Percentiles rank a stretch among this genome's conserved stretches.
These are phyloP conservation scores for Fraxinus cuspidata DNA, from an alignment of 257 asterid species.

Conservation along the genomic window DNA sequence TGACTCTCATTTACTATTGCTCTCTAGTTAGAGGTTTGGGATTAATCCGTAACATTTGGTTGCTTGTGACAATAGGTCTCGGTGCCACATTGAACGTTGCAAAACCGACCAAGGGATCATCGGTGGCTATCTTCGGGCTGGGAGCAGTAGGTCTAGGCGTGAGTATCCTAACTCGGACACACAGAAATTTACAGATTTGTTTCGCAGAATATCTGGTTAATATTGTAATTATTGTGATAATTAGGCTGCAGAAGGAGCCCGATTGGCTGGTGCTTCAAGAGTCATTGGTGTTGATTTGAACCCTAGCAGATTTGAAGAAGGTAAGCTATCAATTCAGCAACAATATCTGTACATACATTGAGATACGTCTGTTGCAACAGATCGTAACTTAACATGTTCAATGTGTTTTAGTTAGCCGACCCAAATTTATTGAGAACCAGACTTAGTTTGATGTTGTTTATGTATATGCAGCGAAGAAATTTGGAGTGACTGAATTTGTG, in stretches of 20 bases:
- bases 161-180: conserved; percentile 29
- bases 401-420: too few species aligned
- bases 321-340: conserved; percentile 19
- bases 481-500: conserved; percentile 50
- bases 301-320: conserved; percentile 39
- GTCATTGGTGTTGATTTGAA: conserved; percentile 58
- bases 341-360: not conserved
- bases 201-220: not conserved
- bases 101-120: conserved; percentile 69
- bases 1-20: too few species aligned
- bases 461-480: conserved; percentile 36
- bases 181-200: not conserved
- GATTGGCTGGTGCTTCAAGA: conserved; percentile 57
- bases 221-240: not conserved
- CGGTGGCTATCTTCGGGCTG: conserved; percentile 75
- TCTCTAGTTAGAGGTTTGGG: not conserved
- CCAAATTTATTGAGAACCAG: not conserved
- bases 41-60: not conserved
- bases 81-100: conserved; percentile 86
- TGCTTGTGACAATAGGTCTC: conserved; percentile 42
- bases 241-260: conserved; percentile 71
- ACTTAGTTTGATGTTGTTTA: not conserved
- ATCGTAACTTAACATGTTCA: too few species aligned
- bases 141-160: conserved; percentile 97
- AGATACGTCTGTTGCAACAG: not conserved